Percentiles rank a stretch among this genome's conserved stretches.
Evolutionary conservation across 345 rosid species (phyloP).

Genomic region (Brassica incana): DNA sequence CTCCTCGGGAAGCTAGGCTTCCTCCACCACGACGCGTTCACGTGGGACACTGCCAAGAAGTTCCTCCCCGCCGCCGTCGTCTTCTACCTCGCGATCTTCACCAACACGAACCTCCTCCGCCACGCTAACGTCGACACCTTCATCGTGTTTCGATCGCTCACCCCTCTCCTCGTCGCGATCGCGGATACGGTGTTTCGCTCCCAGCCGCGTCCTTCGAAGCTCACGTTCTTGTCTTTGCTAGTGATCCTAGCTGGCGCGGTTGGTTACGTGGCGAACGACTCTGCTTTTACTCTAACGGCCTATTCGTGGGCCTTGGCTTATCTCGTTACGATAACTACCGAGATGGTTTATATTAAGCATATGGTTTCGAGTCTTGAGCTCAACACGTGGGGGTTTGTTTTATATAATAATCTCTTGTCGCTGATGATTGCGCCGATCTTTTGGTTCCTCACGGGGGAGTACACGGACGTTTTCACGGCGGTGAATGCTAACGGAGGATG

Average conservation of each 20-base stretch:
- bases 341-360: conserved; percentile 98
- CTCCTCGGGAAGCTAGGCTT: conserved; percentile 74
- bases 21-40: conserved; percentile 82
- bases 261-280: conserved; percentile 94
- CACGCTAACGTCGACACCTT: conserved; percentile 98
- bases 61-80: conserved; percentile 91
- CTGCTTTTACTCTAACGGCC: conserved; percentile 78
- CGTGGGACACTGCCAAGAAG: conserved; percentile 81
- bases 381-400: conserved; percentile 96
- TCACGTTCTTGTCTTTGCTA: conserved; percentile 64
- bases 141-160: conserved; percentile 87
- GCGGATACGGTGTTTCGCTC: conserved; percentile 76
- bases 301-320: conserved; percentile 96
- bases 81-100: conserved; percentile 91
- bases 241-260: conserved; percentile 83
- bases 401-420: conserved; percentile 83
- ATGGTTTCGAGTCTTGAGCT: conserved; percentile 90
- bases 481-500: conserved; percentile 50
- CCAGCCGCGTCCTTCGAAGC: conserved; percentile 81
- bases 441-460: conserved; percentile 87
- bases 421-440: conserved; percentile 91
- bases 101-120: conserved; percentile 93
- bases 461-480: conserved; percentile 62
- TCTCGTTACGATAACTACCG: conserved; percentile 82
- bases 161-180: conserved; percentile 90